Base-by-base conservation (phyloP, 1,139 yeast genomes). In the Trichomonascaceae sp. region DNA sequence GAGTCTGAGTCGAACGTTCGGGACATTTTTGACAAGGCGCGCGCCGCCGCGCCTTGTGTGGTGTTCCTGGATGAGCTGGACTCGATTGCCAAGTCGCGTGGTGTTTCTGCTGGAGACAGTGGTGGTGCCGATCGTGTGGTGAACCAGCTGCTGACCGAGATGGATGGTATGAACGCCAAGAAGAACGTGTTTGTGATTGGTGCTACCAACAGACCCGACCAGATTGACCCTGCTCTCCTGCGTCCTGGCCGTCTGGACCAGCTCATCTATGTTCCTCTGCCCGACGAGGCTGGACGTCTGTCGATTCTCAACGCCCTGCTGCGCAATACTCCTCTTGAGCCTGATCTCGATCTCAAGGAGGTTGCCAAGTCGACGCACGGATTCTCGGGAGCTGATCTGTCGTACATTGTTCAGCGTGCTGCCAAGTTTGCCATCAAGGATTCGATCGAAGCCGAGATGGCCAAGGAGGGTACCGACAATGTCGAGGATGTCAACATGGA, bases 111-210 rank as follows among this genome's bases (percentile, higher is more conserved):
- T 38, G 94, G 96, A 47, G 97, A 89, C 59, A 93, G 96, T 27
- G 96, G 97, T 52, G 98, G 98, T 45, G 98, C 97, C 13, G 98
- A 89, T 64, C 78, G 98, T 62, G 98, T 89, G 45, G 98, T 92
- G 39, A 89, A 89, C 65, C 98, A 89, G 67, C 74, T 89, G 55
- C 74, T 89, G 59, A 92, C 98, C 8, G 98, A 89, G 66, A 89
- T 89, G 98, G 98, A 89, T 62, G 99, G 99, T 73, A 87, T 92
- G 97, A 89, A 89, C 56, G 94, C 96, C 47, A 89, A 89, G 69
- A 89, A 92, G 76, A 89, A 89, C 54, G 98, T 89, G 31, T 89
- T 92, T 54, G 96, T 89, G 38, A 84, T 89, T 64, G 99, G 98
- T 63, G 99, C 99, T 32, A 89, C 99, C 40, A 89, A 89, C 64